phyloP scores from a whole-genome alignment of 371 early-diverging fungal species.

The Choanephora cucurbitarum region DNA sequence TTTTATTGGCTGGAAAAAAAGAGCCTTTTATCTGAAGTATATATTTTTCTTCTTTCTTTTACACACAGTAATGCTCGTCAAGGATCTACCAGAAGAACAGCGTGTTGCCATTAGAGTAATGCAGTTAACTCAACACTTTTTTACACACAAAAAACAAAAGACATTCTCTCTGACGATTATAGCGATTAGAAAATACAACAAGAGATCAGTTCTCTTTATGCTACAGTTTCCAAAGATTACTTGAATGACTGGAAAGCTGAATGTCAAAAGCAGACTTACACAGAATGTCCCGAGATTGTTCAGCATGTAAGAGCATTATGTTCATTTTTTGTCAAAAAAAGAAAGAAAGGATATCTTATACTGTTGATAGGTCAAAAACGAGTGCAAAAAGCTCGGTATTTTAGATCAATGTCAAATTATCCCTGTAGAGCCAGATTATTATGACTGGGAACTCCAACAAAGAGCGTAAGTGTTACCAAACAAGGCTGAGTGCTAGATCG shows the following conservation, averaged over 20 bases:
- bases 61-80: slow-evolving; percentile 14
- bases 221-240: slow-evolving; percentile 22
- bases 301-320: slow-evolving; percentile 5
- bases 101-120: slow-evolving; percentile 17
- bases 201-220: slow-evolving; percentile 28
- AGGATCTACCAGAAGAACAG: slow-evolving; percentile 17
- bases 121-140: neutral
- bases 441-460: slow-evolving; percentile 72
- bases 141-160: neutral
- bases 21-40: no score
- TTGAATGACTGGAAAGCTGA: slow-evolving; percentile 21
- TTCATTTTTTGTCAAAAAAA: neutral
- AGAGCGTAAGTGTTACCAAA: slow-evolving; percentile 51
- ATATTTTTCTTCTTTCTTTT: neutral
- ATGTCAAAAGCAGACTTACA: slow-evolving; percentile 13
- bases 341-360: neutral
- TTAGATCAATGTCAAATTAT: slow-evolving; percentile 45
- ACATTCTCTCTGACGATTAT: neutral
- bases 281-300: slow-evolving; percentile 29
- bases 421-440: slow-evolving; percentile 69
- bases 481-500: neutral
- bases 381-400: slow-evolving; percentile 27
- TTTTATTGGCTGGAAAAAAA: no score
- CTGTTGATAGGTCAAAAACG: slow-evolving; percentile 33
- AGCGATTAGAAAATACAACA: slow-evolving; percentile 18